Conservation (phyloP, 306 rosid genomes). For the Mucuna pruriens region DNA sequence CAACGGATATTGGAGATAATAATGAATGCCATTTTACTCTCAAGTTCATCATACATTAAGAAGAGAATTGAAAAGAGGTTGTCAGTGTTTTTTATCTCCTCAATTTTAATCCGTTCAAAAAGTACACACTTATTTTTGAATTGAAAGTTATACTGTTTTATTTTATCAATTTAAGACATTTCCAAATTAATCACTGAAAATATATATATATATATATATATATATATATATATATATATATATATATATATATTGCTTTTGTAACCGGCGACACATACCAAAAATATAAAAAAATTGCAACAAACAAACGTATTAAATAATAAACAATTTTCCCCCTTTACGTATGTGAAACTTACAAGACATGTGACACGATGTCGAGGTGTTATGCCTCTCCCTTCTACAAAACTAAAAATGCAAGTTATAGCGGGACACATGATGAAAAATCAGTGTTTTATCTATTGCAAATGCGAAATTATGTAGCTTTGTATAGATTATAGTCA, state of each 20-base stretch:
- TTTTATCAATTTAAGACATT: background rate
- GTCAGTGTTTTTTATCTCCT: background rate
- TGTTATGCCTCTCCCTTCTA: too few species aligned
- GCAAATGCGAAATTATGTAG: background rate
- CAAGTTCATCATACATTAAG: background rate
- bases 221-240: background rate
- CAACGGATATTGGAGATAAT: constrained; percentile 20
- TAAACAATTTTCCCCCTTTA: background rate
- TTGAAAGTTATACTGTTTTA: background rate
- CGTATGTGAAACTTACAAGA: background rate
- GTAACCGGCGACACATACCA: background rate
- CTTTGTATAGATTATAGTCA: background rate
- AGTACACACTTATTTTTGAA: background rate
- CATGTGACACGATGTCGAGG: too few species aligned
- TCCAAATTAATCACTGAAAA: background rate
- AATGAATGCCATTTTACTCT: background rate
- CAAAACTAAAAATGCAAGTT: too few species aligned
- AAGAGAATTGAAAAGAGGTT: background rate
- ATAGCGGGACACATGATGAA: too few species aligned
- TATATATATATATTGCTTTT: background rate
- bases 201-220: background rate
- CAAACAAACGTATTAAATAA: background rate
- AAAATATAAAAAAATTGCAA: too few species aligned
- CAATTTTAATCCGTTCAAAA: background rate
- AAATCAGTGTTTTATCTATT: background rate